Evolutionary conservation across 352 stramenopile genomes (phyloP).

Genomic region (Halophytophthora batemanensis): DNA sequence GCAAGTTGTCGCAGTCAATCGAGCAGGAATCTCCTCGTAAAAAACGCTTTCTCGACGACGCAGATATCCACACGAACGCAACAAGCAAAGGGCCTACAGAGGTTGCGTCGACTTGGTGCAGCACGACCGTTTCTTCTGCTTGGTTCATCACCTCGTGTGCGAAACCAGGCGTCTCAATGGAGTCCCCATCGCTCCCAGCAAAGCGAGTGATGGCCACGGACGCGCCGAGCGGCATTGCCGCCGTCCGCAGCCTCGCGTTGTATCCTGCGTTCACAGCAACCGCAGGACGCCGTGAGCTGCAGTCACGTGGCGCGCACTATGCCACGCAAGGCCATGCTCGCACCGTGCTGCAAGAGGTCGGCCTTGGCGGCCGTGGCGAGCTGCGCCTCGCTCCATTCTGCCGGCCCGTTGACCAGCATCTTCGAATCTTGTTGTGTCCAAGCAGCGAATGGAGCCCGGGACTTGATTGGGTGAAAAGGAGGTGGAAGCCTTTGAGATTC

Average conservation of each 20-base stretch:
- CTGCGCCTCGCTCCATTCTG: constrained; percentile 34
- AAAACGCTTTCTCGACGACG: neutral
- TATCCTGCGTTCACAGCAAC: constrained; percentile 25
- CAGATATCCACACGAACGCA: neutral
- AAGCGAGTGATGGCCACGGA: constrained; percentile 33
- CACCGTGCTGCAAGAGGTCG: constrained; percentile 44
- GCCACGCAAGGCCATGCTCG: too few species aligned
- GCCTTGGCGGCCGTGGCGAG: constrained; percentile 23
- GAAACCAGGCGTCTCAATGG: constrained; percentile 5
- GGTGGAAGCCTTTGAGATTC: too few species aligned
- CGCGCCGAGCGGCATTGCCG: constrained; percentile 29
- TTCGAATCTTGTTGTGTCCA: constrained; percentile 9
- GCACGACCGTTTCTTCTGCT: constrained; percentile 6
- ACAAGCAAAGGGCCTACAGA: constrained; percentile 1
- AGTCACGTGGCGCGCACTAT: too few species aligned
- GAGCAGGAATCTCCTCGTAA: neutral
- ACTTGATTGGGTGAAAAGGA: constrained; percentile 18
- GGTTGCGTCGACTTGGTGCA: constrained; percentile 13
- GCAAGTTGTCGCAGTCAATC: neutral
- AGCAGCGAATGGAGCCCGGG: neutral
- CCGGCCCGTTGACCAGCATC: constrained; percentile 43
- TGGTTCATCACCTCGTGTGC: constrained; percentile 7
- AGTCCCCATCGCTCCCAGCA: constrained; percentile 9
- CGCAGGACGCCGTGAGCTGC: neutral
- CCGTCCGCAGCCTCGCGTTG: constrained; percentile 34